Conservation (phyloP, 164 flowering plant species). For the Houttuynia cordata region DNA sequence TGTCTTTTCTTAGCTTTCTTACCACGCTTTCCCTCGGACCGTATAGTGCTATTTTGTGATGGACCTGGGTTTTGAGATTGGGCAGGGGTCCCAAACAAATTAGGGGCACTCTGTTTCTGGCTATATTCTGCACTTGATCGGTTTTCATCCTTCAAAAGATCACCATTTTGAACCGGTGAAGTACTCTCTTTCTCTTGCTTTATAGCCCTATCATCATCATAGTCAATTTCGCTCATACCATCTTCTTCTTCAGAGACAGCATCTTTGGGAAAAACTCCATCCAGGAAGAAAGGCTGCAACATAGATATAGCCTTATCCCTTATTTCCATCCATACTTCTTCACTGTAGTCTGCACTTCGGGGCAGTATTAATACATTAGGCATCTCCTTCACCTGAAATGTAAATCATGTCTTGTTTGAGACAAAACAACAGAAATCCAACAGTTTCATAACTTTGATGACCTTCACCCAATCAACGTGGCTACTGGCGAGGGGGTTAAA, state of each 20-base stretch:
- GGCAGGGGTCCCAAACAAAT: conserved; percentile 33
- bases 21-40: conserved; percentile 71
- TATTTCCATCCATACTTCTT: conserved; percentile 99
- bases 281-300: conserved; percentile 66
- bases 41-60: conserved; percentile 36
- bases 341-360: conserved; percentile 98
- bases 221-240: conserved; percentile 44
- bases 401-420: background rate
- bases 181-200: conserved; percentile 28
- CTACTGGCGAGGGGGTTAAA: too few relatives aligned
- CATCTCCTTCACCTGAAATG: conserved; percentile 87
- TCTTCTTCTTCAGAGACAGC: conserved; percentile 85
- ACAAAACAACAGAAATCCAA: background rate
- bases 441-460: background rate
- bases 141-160: conserved; percentile 29
- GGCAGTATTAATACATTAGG: conserved; percentile 98
- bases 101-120: conserved; percentile 24
- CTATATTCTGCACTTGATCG: conserved; percentile 36
- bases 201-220: conserved; percentile 36
- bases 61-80: conserved; percentile 43
- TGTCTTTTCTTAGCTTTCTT: conserved; percentile 93
- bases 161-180: conserved; percentile 25
- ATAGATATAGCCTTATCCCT: conserved; percentile 89
- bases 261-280: conserved; percentile 65
- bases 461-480: too few relatives aligned